phyloP scores from a whole-genome alignment of 192 early-diverging fungal genomes.

The Umbelopsis isabellina region DNA sequence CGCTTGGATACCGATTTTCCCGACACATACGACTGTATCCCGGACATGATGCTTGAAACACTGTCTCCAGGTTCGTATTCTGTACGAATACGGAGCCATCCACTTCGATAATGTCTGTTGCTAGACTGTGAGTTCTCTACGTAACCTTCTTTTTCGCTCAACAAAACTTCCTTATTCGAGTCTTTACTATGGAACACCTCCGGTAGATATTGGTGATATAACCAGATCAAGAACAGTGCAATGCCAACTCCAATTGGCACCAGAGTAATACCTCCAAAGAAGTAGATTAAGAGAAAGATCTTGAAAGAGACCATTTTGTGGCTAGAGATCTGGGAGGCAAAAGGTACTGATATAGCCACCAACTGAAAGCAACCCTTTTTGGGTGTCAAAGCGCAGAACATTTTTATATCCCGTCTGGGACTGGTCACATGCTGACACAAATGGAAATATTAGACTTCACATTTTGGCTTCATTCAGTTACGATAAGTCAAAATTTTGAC shows the following conservation, averaged over 20 bases:
- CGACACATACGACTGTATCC: slow-evolving; percentile 13
- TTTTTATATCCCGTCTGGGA: too few species aligned
- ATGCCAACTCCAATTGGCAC: slow-evolving; percentile 6
- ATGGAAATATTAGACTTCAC: too few species aligned
- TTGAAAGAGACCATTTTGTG: not conserved
- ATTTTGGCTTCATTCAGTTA: not conserved
- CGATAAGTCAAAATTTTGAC: not conserved
- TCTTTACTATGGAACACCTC: not conserved
- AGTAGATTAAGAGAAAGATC: slow-evolving; percentile 11
- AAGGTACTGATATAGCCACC: not conserved
- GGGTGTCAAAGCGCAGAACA: too few species aligned
- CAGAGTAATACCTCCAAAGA: not conserved
- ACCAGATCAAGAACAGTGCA: slow-evolving; percentile 13
- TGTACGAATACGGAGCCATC: slow-evolving; percentile 16
- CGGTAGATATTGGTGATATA: slow-evolving; percentile 1
- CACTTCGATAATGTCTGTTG: not conserved
- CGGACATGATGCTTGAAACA: not conserved
- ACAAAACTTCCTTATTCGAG: not conserved
- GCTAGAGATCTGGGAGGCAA: not conserved
- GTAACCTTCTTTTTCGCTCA: not conserved
- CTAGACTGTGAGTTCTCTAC: not conserved
- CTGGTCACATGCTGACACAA: too few species aligned
- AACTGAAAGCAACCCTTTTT: too few species aligned
- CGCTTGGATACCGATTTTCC: slow-evolving; percentile 4
- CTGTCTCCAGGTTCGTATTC: not conserved